phyloP scores from a whole-genome alignment of 768 basidiomycete species.

The Pisolithus albus region DNA sequence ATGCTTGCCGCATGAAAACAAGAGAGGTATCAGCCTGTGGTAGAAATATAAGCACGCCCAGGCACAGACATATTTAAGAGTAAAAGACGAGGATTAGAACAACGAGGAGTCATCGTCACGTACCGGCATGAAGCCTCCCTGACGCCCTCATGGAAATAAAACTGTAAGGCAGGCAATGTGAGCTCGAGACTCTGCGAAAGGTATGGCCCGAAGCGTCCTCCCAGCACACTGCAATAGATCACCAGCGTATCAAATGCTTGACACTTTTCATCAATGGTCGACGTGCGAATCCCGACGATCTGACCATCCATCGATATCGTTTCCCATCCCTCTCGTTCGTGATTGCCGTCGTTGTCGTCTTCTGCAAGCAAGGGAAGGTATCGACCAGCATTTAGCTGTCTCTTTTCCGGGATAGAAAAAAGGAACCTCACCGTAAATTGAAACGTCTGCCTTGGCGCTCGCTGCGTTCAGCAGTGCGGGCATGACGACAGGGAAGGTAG shows the following conservation, averaged over 20 bases:
- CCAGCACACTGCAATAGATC: slow-evolving; percentile 68
- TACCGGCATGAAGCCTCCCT: slow-evolving; percentile 72
- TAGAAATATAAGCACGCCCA: background rate
- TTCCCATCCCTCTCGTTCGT: slow-evolving; percentile 72
- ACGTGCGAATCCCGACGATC: slow-evolving; percentile 69
- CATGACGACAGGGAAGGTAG: slow-evolving; percentile 80
- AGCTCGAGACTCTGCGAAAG: slow-evolving; percentile 65
- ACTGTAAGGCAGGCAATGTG: slow-evolving; percentile 60
- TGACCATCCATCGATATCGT: slow-evolving; percentile 73
- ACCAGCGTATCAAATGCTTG: slow-evolving; percentile 85
- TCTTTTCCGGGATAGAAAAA: background rate
- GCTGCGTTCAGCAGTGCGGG: slow-evolving; percentile 70
- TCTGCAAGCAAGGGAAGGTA: slow-evolving; percentile 31
- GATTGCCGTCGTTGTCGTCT: slow-evolving; percentile 47
- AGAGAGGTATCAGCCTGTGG: slow-evolving; percentile 61
- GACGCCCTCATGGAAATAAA: slow-evolving; percentile 83
- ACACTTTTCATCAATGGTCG: slow-evolving; percentile 80
- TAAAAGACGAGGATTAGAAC: background rate
- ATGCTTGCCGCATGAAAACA: slow-evolving; percentile 60
- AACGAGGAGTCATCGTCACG: slow-evolving; percentile 15
- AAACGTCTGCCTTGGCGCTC: slow-evolving; percentile 73
- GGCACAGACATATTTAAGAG: background rate
- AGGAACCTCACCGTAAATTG: slow-evolving; percentile 50
- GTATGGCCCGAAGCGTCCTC: slow-evolving; percentile 63
- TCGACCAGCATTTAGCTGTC: background rate